Evolutionary conservation across 148 eudicot species (phyloP), one percentile per base, ranked within the genome.

Genomic region (Nyssa sinensis): DNA sequence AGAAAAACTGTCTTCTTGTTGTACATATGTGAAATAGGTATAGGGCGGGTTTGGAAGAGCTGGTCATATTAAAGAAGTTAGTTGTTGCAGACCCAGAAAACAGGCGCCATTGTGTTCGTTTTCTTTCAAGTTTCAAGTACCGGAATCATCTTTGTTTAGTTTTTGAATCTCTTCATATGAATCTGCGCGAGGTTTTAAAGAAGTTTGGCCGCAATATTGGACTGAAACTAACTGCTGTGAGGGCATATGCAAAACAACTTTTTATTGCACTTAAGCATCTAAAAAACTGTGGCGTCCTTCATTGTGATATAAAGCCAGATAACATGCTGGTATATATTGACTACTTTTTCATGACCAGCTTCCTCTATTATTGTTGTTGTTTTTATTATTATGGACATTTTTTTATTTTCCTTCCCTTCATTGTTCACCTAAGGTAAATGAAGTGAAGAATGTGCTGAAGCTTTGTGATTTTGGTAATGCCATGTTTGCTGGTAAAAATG

Each of bases 151-250:
- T 95, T 76, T 95, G 98, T 80, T 87, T 95, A 84, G 98, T 95
- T 86, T 95, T 95, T 92, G 97, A 95, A 83, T 95, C 98, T 75
- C 98, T 95, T 80, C 88, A 95, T 86, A 95, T 95, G 98, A 95
- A 95, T 86, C 89, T 95, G 66, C 96, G 98, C 59, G 98, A 95
- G 87, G 94, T 92, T 80, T 88, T 95, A 73, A 95, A 95, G 91
- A 95, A 92, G 87, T 95, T 92, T 95, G 98, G 98, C 73, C 98
- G 98, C 80, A 90, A 95, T 84, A 92, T 95, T 82, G 98, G 98
- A 78, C 92, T 95, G 75, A 92, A 95, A 87, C 90, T 95, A 77
- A 90, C 98, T 84, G 98, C 97, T 78, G 98, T 95, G 83, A 89
- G 96, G 79, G 77, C 93, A 29, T 95, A 95, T 79, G 89, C 96